Base-by-base conservation (phyloP, 1,284 basidiomycete species). In the Amylostereum areolatum region DNA sequence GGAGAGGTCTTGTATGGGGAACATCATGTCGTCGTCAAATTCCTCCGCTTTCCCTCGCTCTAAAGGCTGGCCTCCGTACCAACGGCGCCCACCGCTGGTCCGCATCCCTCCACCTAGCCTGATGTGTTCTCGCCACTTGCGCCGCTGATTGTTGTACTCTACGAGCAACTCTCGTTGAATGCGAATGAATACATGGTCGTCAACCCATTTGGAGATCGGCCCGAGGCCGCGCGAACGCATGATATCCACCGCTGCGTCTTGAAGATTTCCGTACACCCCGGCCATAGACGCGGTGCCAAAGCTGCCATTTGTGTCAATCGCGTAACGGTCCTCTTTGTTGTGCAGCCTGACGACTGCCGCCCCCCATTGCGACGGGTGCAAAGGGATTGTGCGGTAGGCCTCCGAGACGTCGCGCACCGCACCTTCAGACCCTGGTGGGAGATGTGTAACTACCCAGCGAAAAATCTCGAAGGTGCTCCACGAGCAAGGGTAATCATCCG, bases 381-480 rank as follows among this genome's bases (percentile, higher is more conserved):
- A 48, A 0, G 71, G 73, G 0, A 74, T 57, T 0, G 57, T 65
- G 0, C 63, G 48, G 47, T 70, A 65, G 0, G 65, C 63, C 33
- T 62, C 55, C 2, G 54, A 48, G 25, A 62, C 58, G 47, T 74
- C 70, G 0, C 65, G 52, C 0, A 65, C 60, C 0, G 70, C 68
- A 0, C 54, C 64, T 54, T 74, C 59, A 0, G 65, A 65, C 0
- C 67, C 66, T 0, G 61, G 62, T 0, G 71, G 71, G 0, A 71
- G 62, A 0, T 41, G n/a, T 0, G 51, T 43, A 4, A 73, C 56
- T 1, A 69, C 10, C 0, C 63, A 39, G 0, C 52, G 60, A 0
- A 68, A 50, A 0, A 59, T 50, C 0, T 46, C 11, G 48, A 74
- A 73, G 1, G 70, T 68, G 0, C 72, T 69, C 69, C 69, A 76